Evolutionary conservation across 805 yeast species (phyloP).

Genomic region (Candida golubevii): DNA sequence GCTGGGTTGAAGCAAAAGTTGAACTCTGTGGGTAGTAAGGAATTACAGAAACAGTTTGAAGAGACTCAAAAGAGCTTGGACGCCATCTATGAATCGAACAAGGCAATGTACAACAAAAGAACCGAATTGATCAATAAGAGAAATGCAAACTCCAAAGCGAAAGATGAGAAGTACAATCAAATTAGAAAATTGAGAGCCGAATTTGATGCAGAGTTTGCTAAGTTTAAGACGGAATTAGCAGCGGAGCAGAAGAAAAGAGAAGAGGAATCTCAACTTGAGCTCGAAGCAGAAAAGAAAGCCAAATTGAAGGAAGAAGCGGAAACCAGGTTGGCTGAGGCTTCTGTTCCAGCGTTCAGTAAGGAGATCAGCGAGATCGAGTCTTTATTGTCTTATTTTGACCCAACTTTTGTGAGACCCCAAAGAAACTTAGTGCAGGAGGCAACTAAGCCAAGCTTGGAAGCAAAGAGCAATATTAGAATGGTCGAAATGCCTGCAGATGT

Average conservation of each 20-base stretch:
- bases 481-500: conserved; percentile 62
- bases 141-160: conserved; percentile 59
- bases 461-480: conserved; percentile 38
- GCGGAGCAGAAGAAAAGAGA: conserved; percentile 66
- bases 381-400: conserved; percentile 72
- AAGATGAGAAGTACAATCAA: conserved; percentile 62
- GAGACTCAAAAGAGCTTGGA: conserved; percentile 65
- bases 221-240: conserved; percentile 63
- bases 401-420: conserved; percentile 61
- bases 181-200: conserved; percentile 68
- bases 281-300: conserved; percentile 49
- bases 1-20: conserved; percentile 68
- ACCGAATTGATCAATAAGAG: conserved; percentile 61
- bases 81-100: conserved; percentile 55
- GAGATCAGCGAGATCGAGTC: conserved; percentile 76
- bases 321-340: conserved; percentile 65
- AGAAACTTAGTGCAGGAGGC: conserved; percentile 25
- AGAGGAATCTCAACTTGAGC: conserved; percentile 57
- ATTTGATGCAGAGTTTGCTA: conserved; percentile 69
- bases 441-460: conserved; percentile 21
- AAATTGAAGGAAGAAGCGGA: conserved; percentile 57
- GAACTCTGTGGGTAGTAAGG: conserved; percentile 55
- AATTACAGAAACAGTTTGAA: conserved; percentile 65
- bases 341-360: conserved; percentile 75
- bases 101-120: conserved; percentile 62